Conservation (phyloP, 257 asterid species). For the Rauvolfia tetraphylla region DNA sequence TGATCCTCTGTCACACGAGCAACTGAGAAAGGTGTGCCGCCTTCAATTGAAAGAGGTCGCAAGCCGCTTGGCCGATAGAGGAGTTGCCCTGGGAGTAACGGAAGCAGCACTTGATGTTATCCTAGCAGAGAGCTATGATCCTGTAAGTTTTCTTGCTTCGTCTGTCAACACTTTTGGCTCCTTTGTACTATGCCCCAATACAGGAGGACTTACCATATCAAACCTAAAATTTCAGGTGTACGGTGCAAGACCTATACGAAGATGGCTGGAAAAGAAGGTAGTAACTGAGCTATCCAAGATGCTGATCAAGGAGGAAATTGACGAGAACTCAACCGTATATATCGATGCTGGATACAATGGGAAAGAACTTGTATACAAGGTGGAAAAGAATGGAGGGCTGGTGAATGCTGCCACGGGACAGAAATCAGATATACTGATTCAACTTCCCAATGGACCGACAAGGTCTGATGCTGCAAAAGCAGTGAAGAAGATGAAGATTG, state of each 20-base stretch:
- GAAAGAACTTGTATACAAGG: conserved; percentile 44
- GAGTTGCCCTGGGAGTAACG: conserved; percentile 72
- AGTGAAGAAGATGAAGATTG: conserved; percentile 78
- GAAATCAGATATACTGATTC: conserved; percentile 69
- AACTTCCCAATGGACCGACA: conserved; percentile 38
- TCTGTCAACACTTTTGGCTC: background rate
- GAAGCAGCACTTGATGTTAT: conserved; percentile 77
- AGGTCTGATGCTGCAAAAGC: conserved; percentile 60
- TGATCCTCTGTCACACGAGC: conserved; percentile 83
- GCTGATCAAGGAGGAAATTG: conserved; percentile 79
- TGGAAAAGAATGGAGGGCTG: conserved; percentile 80
- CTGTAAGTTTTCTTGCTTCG: conserved; percentile 39
- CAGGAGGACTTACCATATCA: background rate
- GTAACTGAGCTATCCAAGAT: conserved; percentile 81
- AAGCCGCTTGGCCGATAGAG: conserved; percentile 74
- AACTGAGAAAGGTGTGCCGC: conserved; percentile 75
- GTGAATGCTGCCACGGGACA: conserved; percentile 73
- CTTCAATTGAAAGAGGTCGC: conserved; percentile 83
- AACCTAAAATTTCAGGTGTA: conserved; percentile 34
- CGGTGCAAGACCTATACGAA: conserved; percentile 87
- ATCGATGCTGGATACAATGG: conserved; percentile 50
- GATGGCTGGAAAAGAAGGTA: conserved; percentile 90
- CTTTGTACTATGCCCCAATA: background rate
- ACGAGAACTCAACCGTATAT: conserved; percentile 75
- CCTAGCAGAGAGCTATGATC: conserved; percentile 73